phyloP scores from a whole-genome alignment of 2,329 filamentous ascomycete species.

The Sphaceloma murrayae region DNA sequence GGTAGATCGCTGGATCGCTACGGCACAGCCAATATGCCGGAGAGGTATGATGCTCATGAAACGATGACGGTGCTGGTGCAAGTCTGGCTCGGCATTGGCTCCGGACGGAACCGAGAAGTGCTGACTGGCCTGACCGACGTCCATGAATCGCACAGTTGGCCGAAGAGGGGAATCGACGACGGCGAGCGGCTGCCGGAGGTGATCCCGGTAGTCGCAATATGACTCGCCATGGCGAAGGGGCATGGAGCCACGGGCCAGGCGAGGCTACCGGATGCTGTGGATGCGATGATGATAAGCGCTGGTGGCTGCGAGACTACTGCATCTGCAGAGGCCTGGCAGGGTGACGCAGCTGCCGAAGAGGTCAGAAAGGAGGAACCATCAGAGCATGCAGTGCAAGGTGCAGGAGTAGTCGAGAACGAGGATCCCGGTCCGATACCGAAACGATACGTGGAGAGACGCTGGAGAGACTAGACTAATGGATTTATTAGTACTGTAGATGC shows the following conservation, averaged over 20 bases:
- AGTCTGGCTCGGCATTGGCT: conserved; percentile 8
- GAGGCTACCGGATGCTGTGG: neutral
- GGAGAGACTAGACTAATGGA: no score
- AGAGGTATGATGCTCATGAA: neutral
- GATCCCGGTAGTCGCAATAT: no score
- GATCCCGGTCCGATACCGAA: no score
- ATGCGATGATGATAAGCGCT: neutral
- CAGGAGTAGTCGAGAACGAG: neutral
- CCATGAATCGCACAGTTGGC: neutral
- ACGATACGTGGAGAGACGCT: no score
- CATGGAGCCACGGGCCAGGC: neutral
- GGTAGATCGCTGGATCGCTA: neutral
- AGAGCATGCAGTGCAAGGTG: neutral
- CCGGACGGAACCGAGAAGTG: conserved; percentile 9
- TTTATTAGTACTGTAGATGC: no score
- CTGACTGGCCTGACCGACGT: neutral
- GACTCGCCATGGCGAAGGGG: no score
- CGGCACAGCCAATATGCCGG: neutral
- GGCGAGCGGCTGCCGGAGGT: no score
- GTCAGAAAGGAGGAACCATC: neutral
- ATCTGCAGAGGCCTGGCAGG: no score
- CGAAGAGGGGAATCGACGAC: neutral
- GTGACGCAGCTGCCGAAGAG: no score
- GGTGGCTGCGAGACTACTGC: conserved; percentile 14
- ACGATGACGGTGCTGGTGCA: neutral